These are phyloP conservation scores for Neurospora sp. DNA, from an alignment of 495 filamentous ascomycete species.

Conservation along the genomic window DNA sequence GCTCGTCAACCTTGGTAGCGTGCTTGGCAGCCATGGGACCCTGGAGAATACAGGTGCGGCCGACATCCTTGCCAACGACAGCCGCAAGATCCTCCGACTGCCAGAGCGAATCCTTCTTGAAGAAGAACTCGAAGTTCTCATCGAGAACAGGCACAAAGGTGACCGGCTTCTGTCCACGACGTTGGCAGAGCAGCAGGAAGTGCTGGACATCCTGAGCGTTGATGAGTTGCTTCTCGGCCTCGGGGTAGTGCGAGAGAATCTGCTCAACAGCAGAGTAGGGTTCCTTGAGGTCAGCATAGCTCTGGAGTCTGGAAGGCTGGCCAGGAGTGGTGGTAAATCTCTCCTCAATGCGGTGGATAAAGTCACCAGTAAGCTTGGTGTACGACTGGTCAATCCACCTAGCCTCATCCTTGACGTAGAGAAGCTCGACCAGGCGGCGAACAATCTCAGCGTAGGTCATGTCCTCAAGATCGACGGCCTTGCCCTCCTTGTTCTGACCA, in stretches of 20 bases:
- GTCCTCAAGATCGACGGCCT: slow-evolving; percentile 90
- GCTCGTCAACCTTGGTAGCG: slow-evolving; percentile 79
- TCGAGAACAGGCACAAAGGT: slow-evolving; percentile 91
- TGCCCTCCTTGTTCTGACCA: slow-evolving; percentile 70
- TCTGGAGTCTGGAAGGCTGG: slow-evolving; percentile 60
- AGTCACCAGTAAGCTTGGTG: slow-evolving; percentile 74
- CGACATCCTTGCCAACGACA: slow-evolving; percentile 91
- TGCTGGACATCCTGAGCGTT: slow-evolving; percentile 96
- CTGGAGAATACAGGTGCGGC: slow-evolving; percentile 88
- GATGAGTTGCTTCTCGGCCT: slow-evolving; percentile 81
- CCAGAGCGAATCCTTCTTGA: slow-evolving; percentile 99
- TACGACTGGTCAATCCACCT: slow-evolving; percentile 91
- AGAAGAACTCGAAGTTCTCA: slow-evolving; percentile 94
- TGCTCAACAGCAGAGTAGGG: slow-evolving; percentile 67
- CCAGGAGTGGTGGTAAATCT: slow-evolving; percentile 64
- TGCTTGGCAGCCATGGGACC: slow-evolving; percentile 90
- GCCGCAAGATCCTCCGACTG: slow-evolving; percentile 96
- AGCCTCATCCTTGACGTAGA: slow-evolving; percentile 89
- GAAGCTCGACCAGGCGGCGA: slow-evolving; percentile 86
- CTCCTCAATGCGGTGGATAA: slow-evolving; percentile 92
- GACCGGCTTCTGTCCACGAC: slow-evolving; percentile 88
- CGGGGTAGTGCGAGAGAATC: slow-evolving; percentile 74
- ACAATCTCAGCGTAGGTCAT: slow-evolving; percentile 96
- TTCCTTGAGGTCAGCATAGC: slow-evolving; percentile 74
- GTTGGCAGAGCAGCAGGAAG: slow-evolving; percentile 87